Evolutionary conservation across 495 filamentous ascomycete genomes (phyloP).

Genomic region (Lichina pygmaea): DNA sequence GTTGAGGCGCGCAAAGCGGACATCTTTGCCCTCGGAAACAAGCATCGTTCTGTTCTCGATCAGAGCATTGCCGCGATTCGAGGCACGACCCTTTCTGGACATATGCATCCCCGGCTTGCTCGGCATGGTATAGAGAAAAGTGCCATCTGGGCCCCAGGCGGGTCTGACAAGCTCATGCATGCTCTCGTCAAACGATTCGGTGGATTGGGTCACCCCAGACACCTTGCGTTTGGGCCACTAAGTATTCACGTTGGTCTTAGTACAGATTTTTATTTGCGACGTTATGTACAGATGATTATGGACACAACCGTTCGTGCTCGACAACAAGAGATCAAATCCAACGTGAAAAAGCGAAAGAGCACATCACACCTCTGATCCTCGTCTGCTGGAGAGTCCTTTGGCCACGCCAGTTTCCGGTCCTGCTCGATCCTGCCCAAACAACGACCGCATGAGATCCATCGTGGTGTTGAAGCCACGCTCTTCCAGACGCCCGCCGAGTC

Average conservation of each 20-base stretch:
- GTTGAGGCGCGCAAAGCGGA: background rate
- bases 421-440: slow-evolving; percentile 39
- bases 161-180: slow-evolving; percentile 31
- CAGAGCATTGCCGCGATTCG: background rate
- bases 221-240: slow-evolving; percentile 72
- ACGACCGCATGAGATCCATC: slow-evolving; percentile 78
- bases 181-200: too few species aligned
- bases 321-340: background rate
- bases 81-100: slow-evolving; percentile 6
- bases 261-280: too few species aligned
- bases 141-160: slow-evolving; percentile 50
- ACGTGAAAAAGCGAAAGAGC: background rate
- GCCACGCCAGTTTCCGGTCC: slow-evolving; percentile 14
- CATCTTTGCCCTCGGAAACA: slow-evolving; percentile 2
- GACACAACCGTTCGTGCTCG: too few species aligned
- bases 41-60: background rate
- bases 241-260: slow-evolving; percentile 9
- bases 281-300: too few species aligned
- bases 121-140: slow-evolving; percentile 31
- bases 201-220: slow-evolving; percentile 31
- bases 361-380: slow-evolving; percentile 47
- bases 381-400: slow-evolving; percentile 18
- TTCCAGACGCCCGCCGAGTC: slow-evolving; percentile 7
- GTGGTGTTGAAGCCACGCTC: slow-evolving; percentile 41
- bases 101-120: slow-evolving; percentile 5